These are phyloP conservation scores for Leccinum pachyderme DNA, from an alignment of 1,284 basidiomycete genomes.

Conservation along the genomic window DNA sequence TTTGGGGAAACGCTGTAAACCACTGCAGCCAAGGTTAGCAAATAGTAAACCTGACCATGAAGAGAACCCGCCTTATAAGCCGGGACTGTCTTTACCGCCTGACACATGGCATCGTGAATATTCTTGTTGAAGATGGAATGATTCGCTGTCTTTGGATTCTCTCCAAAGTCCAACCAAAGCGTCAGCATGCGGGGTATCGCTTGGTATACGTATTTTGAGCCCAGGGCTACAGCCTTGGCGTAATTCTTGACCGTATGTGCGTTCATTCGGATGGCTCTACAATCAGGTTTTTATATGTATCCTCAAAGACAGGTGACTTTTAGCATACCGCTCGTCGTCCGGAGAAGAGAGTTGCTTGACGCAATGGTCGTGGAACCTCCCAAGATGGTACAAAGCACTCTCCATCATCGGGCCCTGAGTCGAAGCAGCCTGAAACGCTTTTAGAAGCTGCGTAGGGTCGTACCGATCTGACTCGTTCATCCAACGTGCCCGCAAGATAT, in stretches of 20 bases:
- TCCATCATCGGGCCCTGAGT: conserved; percentile 63
- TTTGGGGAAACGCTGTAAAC: conserved; percentile 96
- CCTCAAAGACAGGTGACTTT: not conserved
- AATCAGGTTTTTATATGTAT: conserved; percentile 1
- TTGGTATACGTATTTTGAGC: conserved; percentile 97
- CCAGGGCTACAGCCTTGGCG: conserved; percentile 72
- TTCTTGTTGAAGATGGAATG: conserved; percentile 48
- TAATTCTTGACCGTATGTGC: conserved; percentile 69
- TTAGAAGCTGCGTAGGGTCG: conserved; percentile 50
- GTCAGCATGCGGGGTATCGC: conserved; percentile 93
- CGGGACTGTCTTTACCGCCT: conserved; percentile 60
- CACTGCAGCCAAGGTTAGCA: conserved; percentile 54
- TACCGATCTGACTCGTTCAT: conserved; percentile 89
- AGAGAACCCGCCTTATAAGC: conserved; percentile 65
- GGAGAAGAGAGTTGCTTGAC: conserved; percentile 50
- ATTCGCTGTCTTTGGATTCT: conserved; percentile 41
- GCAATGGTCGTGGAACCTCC: conserved; percentile 83
- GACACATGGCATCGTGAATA: conserved; percentile 53
- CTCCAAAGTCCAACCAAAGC: conserved; percentile 94
- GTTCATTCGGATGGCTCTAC: conserved; percentile 60
- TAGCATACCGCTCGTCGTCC: conserved; percentile 53
- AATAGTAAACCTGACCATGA: not conserved
- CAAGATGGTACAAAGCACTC: conserved; percentile 82
- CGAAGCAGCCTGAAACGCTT: conserved; percentile 23
- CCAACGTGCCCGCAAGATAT: conserved; percentile 89